These are phyloP conservation scores for Umbelopsis sp. DNA, from an alignment of 192 early-diverging fungal species.

Conservation along the genomic window DNA sequence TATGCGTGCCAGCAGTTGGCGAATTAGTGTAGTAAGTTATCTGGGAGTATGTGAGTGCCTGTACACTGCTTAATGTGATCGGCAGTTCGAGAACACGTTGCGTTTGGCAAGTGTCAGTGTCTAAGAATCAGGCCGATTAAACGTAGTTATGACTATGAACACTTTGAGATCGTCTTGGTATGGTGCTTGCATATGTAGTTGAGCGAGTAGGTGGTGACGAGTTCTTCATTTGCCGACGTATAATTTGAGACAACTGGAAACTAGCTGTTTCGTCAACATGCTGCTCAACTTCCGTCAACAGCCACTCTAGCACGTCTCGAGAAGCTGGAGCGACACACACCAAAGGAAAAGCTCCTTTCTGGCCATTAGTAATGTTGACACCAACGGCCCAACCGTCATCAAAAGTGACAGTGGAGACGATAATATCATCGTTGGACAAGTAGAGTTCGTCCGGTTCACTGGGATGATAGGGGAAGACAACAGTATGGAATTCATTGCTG, in stretches of 20 bases:
- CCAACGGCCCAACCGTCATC: conserved; percentile 91
- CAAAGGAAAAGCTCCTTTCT: conserved; percentile 79
- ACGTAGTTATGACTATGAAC: not conserved
- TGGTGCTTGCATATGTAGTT: not conserved
- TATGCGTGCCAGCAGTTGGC: no score
- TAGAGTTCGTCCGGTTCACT: conserved; percentile 73
- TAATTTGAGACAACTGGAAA: not conserved
- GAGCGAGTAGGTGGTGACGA: not conserved
- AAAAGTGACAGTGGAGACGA: conserved; percentile 69
- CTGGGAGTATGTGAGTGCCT: no score
- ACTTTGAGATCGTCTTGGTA: conserved; percentile 7
- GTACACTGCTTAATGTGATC: no score
- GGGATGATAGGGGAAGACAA: conserved; percentile 61
- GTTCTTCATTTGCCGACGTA: not conserved
- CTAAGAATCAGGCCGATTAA: not conserved
- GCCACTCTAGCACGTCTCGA: conserved; percentile 9
- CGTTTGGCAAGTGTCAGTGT: not conserved
- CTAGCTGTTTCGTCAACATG: conserved; percentile 1
- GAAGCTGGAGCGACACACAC: conserved; percentile 60
- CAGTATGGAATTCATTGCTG: conserved; percentile 28
- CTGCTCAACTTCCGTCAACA: not conserved
- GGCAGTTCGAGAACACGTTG: no score
- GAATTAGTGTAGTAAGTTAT: no score
- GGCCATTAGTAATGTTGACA: conserved; percentile 63
- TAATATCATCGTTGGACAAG: conserved; percentile 64